Evolutionary conservation across 106 monocot genomes (phyloP), one percentile per base, ranked within the genome.

Genomic region (Phalaenopsis aphrodite): DNA sequence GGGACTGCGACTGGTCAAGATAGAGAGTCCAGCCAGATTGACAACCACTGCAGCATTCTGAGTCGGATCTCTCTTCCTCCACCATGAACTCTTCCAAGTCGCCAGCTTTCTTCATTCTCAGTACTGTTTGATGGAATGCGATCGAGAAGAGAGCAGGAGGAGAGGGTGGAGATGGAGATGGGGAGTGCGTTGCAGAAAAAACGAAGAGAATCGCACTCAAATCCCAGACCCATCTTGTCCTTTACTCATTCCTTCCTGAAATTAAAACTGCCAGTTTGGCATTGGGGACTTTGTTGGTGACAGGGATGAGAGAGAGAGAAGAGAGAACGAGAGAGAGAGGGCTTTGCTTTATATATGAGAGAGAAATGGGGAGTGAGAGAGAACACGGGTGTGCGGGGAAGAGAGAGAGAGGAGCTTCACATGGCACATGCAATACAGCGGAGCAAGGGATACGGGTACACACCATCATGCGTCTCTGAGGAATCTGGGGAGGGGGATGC

Each of bases 11-110:
- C 12, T 88, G 86, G 71, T 87, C 91, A 4, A 99, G 78, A 73
- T 99, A 99, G 81, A 83, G 84, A 69, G 98, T 94, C 98, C 98
- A 99, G 5, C 98, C 94, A 57, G 94, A 94, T 83, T 91, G 92
- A 75, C 93, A 93, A 1, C 92, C 93, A 78, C 92, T 94, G 79
- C 91, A 92, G 84, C 92, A 94, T 42, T 89, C 89, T 14, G 90
- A 94, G 24, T 77, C 24, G 12, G 21, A 12, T 49, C 45, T 68
- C 18, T 82, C 49, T 37, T 77, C 74, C 1, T 42, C 82, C 3
- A 75, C 83, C 69, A 57, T 72, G 47, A 38, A 56, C 78, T 86
- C 79, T 21, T 78, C 41, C 19, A 39, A 36, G 17, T 36, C 8
- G 15, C 39, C 39, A n/a, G 55, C 46, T 73, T 41, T 58, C 21